Percentiles rank a stretch among this genome's conserved stretches.
phyloP scores from a whole-genome alignment of 2,329 filamentous ascomycete species.

The Teratosphaeria viscida region DNA sequence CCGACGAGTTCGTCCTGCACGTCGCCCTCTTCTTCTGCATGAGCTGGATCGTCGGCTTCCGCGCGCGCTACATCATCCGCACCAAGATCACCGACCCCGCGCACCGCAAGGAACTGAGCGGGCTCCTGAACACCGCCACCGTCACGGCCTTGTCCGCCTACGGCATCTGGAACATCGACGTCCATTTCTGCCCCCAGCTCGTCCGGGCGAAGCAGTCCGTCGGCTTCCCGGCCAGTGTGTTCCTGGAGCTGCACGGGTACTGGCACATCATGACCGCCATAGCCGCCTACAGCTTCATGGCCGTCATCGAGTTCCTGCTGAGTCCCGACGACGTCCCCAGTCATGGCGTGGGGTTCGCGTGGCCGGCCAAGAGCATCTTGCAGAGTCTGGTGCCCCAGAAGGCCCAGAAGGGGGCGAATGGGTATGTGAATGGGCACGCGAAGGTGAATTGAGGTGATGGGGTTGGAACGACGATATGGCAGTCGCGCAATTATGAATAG shows the following conservation, averaged over 20 bases:
- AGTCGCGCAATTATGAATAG: too few relatives aligned
- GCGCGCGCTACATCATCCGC: constrained; percentile 10
- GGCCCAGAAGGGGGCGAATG: background rate
- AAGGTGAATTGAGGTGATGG: background rate
- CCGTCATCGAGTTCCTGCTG: constrained; percentile 17
- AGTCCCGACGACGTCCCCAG: constrained; percentile 3
- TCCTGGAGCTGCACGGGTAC: constrained; percentile 63
- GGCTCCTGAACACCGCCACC: constrained; percentile 9
- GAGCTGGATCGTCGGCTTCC: constrained; percentile 10
- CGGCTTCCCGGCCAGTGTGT: constrained; percentile 65
- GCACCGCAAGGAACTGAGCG: constrained; percentile 33
- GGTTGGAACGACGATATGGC: too few relatives aligned
- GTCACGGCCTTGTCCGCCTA: constrained; percentile 43
- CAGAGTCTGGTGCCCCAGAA: background rate
- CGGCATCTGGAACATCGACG: constrained; percentile 68
- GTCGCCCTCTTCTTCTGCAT: constrained; percentile 18
- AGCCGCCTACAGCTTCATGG: constrained; percentile 16
- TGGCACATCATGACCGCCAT: constrained; percentile 66
- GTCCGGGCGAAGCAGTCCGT: constrained; percentile 55
- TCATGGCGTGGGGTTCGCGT: constrained; percentile 13
- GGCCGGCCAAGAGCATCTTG: constrained; percentile 10
- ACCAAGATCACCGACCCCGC: constrained; percentile 9
- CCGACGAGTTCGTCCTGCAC: constrained; percentile 19
- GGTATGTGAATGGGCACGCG: background rate
- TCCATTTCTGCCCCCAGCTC: constrained; percentile 59